Base-by-base conservation (phyloP, 176 grass and related monocot genomes). In the Musa beccarii region DNA sequence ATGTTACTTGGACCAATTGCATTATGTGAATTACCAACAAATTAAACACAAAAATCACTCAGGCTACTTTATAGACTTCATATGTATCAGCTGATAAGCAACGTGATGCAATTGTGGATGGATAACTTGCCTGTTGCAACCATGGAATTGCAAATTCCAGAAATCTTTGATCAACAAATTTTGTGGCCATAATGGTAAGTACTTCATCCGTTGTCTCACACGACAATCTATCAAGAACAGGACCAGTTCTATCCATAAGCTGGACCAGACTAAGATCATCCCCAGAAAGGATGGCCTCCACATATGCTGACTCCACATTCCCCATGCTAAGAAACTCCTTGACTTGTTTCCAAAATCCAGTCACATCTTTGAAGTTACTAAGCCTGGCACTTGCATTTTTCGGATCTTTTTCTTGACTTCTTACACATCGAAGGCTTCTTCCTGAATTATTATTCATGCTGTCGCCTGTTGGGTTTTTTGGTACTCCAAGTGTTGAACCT, bases 241-340 rank as follows among this genome's bases (percentile, higher is more conserved):
- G 90, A 66, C 95, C 88, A 71, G 95, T 99, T 87, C 81, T 87
- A 73, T 99, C 86, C 95, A 99, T 99, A 59, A 99, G 63, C 68
- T 89, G 78, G 79, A 91, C 78, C 15, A 99, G 65, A 67, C 84
- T 82, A 78, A 73, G 79, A 74, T 67, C 79, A 84, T 87, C 86
- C 75, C 83, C 81, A 71, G 75, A 85, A 78, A 76, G 83, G 17
- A 99, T 80, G 68, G 87, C 88, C 76, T 85, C 85, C 11, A 71
- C 68, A 56, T 94, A 99, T 68, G 88, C 88, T 82, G 90, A 81
- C 78, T 94, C 95, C 66, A 94, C 64, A 79, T 85, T 71, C 8
- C 82, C 90, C 53, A 63, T 23, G 75, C 13, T 79, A 68, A 84
- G 80, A 77, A 80, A 79, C n/a, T 54, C 77, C n/a, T 79, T 79